Evolutionary conservation across 2,329 filamentous ascomycete genomes (phyloP).

Genomic region (Fusarium coicis): DNA sequence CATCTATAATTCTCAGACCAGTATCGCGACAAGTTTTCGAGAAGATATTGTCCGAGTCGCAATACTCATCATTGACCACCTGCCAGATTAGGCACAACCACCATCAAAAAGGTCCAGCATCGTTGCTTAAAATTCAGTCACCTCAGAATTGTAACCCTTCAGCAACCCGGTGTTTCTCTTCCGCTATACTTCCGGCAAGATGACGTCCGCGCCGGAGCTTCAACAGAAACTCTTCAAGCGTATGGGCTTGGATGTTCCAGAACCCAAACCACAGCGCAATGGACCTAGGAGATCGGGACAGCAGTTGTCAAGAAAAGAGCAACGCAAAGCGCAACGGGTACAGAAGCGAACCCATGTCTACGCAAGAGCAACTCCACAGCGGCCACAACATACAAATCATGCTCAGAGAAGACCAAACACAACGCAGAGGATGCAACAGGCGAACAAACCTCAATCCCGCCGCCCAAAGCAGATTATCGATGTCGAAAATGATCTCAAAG

Average conservation of each 20-base stretch:
- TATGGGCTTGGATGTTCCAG: conserved; percentile 49
- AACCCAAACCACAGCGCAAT: conserved; percentile 24
- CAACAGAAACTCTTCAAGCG: conserved; percentile 53
- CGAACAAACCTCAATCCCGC: conserved; percentile 5
- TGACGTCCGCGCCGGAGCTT: conserved; percentile 47
- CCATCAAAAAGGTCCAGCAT: conserved; percentile 8
- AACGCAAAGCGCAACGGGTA: conserved; percentile 72
- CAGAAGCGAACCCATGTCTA: conserved; percentile 65
- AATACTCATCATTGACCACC: conserved; percentile 7
- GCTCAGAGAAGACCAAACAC: conserved; percentile 13
- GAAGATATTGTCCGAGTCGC: neutral
- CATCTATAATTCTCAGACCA: neutral
- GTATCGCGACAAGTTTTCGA: neutral
- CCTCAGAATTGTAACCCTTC: neutral
- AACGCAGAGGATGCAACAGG: neutral
- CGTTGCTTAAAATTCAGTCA: conserved; percentile 15
- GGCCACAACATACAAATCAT: neutral
- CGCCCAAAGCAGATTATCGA: conserved; percentile 12
- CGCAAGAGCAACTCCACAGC: conserved; percentile 32
- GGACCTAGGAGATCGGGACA: conserved; percentile 26
- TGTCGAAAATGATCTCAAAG: conserved; percentile 30
- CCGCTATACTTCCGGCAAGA: neutral
- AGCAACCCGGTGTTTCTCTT: neutral
- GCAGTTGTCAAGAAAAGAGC: conserved; percentile 65
- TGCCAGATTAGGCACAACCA: conserved; percentile 8